These are phyloP conservation scores for Coemansia reversa DNA, from an alignment of 192 early-diverging fungal species.

Conservation along the genomic window DNA sequence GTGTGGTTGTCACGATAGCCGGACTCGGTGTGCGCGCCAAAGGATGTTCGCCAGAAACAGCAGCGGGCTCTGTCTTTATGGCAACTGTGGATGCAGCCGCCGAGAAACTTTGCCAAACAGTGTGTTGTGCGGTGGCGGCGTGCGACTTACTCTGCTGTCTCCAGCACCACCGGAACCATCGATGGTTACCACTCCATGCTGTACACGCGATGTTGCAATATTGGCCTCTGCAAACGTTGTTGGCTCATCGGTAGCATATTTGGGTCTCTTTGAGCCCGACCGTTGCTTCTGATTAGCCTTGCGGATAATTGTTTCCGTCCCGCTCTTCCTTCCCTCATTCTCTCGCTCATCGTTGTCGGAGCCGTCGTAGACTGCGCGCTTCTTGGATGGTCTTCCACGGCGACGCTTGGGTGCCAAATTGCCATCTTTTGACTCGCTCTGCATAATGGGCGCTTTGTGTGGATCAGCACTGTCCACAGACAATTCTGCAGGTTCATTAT, in stretches of 20 bases:
- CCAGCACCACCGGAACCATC: slow-evolving; percentile 13
- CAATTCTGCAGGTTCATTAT: not conserved
- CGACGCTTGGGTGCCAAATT: slow-evolving; percentile 18
- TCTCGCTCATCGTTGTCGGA: slow-evolving; percentile 25
- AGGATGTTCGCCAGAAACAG: not conserved
- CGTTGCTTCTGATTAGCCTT: not conserved
- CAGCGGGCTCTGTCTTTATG: slow-evolving; percentile 23
- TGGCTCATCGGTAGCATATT: not conserved
- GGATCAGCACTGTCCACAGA: not conserved
- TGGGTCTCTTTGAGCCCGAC: slow-evolving; percentile 11
- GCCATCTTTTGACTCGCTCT: not conserved
- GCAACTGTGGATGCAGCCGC: slow-evolving; percentile 17
- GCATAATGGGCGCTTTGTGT: not conserved
- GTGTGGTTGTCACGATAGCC: not conserved
- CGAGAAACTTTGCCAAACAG: slow-evolving; percentile 9
- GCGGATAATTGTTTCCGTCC: not conserved
- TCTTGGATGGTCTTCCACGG: slow-evolving; percentile 18
- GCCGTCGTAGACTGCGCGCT: slow-evolving; percentile 21
- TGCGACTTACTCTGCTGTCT: not conserved
- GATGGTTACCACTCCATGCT: slow-evolving; percentile 8
- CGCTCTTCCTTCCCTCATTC: not conserved
- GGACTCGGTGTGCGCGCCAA: slow-evolving; percentile 9
- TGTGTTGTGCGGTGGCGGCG: slow-evolving; percentile 9
- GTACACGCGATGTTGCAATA: not conserved
- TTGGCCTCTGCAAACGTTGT: not conserved